Conservation (phyloP, 2,329 filamentous ascomycete species). For the Colletotrichum sp. region DNA sequence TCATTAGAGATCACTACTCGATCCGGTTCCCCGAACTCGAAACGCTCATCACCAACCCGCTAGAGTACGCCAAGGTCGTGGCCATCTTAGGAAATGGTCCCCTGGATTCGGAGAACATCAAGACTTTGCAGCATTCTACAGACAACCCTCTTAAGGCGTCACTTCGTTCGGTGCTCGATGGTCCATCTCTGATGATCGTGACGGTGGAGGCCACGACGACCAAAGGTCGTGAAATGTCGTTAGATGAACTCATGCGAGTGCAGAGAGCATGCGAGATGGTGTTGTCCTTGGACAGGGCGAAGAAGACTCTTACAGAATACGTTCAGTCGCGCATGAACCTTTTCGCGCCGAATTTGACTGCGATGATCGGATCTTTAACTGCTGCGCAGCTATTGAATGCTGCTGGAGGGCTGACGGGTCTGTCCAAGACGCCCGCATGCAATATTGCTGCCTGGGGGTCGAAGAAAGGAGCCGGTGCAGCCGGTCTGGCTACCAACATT, state of each 20-base stretch:
- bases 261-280: conserved; percentile 85
- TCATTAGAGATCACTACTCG: conserved; percentile 94
- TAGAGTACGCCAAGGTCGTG: conserved; percentile 95
- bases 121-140: conserved; percentile 74
- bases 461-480: conserved; percentile 77
- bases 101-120: conserved; percentile 81
- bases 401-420: conserved; percentile 83
- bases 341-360: conserved; percentile 93
- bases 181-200: conserved; percentile 92
- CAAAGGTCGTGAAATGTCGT: conserved; percentile 76
- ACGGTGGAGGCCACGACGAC: conserved; percentile 93
- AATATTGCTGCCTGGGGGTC: conserved; percentile 91
- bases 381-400: conserved; percentile 97
- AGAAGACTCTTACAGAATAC: conserved; percentile 86
- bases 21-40: conserved; percentile 93
- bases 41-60: conserved; percentile 83
- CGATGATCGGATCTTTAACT: conserved; percentile 88
- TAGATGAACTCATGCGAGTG: conserved; percentile 77
- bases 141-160: conserved; percentile 80
- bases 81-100: conserved; percentile 92
- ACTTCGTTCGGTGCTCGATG: conserved; percentile 82
- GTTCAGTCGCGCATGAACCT: conserved; percentile 97
- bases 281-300: conserved; percentile 85
- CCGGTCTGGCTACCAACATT: conserved; percentile 90
- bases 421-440: conserved; percentile 92